Percentiles rank a stretch among this genome's conserved stretches.
Conservation (phyloP, 257 asterid genomes). For the Fraxinus americana region DNA sequence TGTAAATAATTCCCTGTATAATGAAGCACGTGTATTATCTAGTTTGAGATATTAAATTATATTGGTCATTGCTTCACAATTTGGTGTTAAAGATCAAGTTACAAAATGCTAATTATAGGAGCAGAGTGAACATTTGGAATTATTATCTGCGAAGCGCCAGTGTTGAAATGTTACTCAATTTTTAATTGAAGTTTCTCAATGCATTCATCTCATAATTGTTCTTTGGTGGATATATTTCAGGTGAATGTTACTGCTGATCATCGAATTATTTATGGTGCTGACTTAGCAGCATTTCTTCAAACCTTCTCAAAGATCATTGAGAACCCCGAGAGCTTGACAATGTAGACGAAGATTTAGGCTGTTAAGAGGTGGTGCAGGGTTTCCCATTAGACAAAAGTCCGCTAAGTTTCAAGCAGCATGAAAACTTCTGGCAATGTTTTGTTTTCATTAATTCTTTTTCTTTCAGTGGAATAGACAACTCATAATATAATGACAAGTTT, state of each 20-base stretch:
- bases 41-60: background rate
- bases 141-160: background rate
- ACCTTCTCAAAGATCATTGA: conserved; percentile 70
- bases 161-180: background rate
- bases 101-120: background rate
- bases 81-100: background rate
- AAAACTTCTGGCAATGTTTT: conserved; percentile 23
- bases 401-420: conserved; percentile 8
- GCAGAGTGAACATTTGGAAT: background rate
- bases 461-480: background rate
- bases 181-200: background rate
- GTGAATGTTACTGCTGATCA: conserved; percentile 89
- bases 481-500: background rate
- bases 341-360: conserved; percentile 45
- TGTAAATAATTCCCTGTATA: background rate
- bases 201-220: background rate
- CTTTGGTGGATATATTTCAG: conserved; percentile 36
- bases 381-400: conserved; percentile 18
- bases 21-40: too few species aligned
- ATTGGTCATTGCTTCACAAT: background rate
- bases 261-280: conserved; percentile 80
- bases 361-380: conserved; percentile 10
- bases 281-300: conserved; percentile 80
- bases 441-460: conserved; percentile 20
- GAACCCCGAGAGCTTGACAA: conserved; percentile 75